Evolutionary conservation across 805 yeast species (phyloP).

Genomic region (Candida glaebosa): DNA sequence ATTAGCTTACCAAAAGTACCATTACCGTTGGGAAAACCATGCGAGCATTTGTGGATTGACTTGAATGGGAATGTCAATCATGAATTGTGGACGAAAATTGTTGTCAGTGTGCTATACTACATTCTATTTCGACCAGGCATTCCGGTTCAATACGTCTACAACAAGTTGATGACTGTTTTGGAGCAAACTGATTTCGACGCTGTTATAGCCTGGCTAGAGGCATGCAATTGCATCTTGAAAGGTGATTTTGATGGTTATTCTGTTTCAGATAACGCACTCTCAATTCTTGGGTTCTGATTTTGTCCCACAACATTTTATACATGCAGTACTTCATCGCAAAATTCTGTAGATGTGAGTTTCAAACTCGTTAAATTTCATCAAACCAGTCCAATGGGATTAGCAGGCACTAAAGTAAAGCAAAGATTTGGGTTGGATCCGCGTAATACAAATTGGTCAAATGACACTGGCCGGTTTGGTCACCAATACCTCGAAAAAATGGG

Average conservation of each 20-base stretch:
- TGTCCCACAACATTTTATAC: background rate
- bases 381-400: slow-evolving; percentile 62
- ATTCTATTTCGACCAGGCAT: slow-evolving; percentile 38
- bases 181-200: slow-evolving; percentile 24
- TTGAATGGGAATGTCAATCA: slow-evolving; percentile 57
- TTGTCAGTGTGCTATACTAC: slow-evolving; percentile 41
- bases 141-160: slow-evolving; percentile 17
- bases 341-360: no score
- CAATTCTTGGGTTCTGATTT: slow-evolving; percentile 26
- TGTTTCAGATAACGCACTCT: slow-evolving; percentile 46
- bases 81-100: slow-evolving; percentile 56
- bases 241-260: slow-evolving; percentile 40
- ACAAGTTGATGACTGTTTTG: slow-evolving; percentile 26
- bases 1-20: slow-evolving; percentile 22
- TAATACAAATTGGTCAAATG: slow-evolving; percentile 92
- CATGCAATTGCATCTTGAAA: slow-evolving; percentile 31
- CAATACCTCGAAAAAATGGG: slow-evolving; percentile 78
- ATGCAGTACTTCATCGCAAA: slow-evolving; percentile 3
- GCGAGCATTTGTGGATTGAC: slow-evolving; percentile 72
- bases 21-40: slow-evolving; percentile 59
- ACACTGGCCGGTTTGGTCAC: slow-evolving; percentile 81
- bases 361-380: background rate
- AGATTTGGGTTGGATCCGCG: slow-evolving; percentile 91
- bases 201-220: slow-evolving; percentile 39
- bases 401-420: slow-evolving; percentile 76